Conservation (phyloP, 129 eudicot genomes). For the Flaveria ramosissima region DNA sequence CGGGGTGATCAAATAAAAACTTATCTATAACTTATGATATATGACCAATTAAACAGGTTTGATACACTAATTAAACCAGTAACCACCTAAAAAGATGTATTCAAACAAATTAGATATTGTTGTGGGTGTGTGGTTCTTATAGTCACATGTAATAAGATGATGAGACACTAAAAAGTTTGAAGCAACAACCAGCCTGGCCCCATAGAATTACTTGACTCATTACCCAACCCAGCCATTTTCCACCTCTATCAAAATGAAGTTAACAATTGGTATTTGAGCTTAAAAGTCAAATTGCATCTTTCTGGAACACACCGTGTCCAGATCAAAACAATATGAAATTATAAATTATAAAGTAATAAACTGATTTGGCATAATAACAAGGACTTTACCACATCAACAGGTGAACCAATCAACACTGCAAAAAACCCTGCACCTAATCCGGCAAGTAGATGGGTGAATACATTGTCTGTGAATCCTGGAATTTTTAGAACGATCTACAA, state of each 20-base stretch:
- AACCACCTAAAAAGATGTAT: not conserved
- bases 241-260: slow-evolving; percentile 4
- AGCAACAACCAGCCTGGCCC: not conserved
- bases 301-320: not conserved
- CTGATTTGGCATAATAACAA: slow-evolving; percentile 2
- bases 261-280: not conserved
- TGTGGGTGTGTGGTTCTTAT: not conserved
- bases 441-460: slow-evolving; percentile 78
- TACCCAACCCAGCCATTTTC: not conserved
- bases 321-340: not conserved
- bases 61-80: not conserved
- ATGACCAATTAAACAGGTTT: not conserved
- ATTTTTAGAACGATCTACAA: slow-evolving; percentile 68
- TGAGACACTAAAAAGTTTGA: not conserved
- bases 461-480: slow-evolving; percentile 80
- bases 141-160: not conserved
- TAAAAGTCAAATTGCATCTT: not conserved
- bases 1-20: not conserved
- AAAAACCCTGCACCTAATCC: slow-evolving; percentile 98
- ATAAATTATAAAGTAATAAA: not conserved
- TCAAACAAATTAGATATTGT: not conserved
- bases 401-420: slow-evolving; percentile 96
- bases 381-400: slow-evolving; percentile 84
- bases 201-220: not conserved
- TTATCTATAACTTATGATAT: not conserved